phyloP scores from a whole-genome alignment of 768 basidiomycete genomes.

The Filobasidium floriforme region DNA sequence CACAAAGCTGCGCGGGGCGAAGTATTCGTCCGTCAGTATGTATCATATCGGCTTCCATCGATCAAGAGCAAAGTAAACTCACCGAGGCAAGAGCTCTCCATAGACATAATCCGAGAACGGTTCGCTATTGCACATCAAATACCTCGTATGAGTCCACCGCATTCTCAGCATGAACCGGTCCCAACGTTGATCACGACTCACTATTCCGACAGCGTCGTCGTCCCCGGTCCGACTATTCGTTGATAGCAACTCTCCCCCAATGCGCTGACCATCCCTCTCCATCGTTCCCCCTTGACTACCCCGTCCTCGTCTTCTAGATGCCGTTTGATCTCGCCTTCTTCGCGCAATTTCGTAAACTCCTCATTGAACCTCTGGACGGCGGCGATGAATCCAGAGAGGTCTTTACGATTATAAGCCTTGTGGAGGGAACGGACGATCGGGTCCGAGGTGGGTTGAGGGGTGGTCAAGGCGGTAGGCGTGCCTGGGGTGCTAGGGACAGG shows the following conservation, averaged over 20 bases:
- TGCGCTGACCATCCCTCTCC: conserved; percentile 37
- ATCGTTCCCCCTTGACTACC: conserved; percentile 24
- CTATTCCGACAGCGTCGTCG: conserved; percentile 71
- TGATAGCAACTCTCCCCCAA: conserved; percentile 78
- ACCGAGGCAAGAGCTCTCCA: conserved; percentile 42
- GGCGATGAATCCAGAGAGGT: conserved; percentile 22
- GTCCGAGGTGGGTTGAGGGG: conserved; percentile 12
- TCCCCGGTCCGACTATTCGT: conserved; percentile 80
- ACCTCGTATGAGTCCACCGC: not conserved
- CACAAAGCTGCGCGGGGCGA: conserved; percentile 48
- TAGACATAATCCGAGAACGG: conserved; percentile 56
- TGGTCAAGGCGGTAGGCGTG: conserved; percentile 10
- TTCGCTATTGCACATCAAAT: conserved; percentile 38
- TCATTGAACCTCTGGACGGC: conserved; percentile 40
- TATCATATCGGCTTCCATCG: not conserved
- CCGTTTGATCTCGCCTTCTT: conserved; percentile 22
- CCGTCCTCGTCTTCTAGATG: not conserved
- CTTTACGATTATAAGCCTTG: conserved; percentile 32
- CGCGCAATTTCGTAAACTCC: conserved; percentile 30
- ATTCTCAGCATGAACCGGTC: not conserved
- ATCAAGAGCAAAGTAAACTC: conserved; percentile 12
- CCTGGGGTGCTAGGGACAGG: conserved; percentile 20
- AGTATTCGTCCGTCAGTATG: not conserved
- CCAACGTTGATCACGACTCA: not conserved
- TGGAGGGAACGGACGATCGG: conserved; percentile 37